phyloP scores from a whole-genome alignment of 257 asterid species.

The Euphrasia confusa region DNA sequence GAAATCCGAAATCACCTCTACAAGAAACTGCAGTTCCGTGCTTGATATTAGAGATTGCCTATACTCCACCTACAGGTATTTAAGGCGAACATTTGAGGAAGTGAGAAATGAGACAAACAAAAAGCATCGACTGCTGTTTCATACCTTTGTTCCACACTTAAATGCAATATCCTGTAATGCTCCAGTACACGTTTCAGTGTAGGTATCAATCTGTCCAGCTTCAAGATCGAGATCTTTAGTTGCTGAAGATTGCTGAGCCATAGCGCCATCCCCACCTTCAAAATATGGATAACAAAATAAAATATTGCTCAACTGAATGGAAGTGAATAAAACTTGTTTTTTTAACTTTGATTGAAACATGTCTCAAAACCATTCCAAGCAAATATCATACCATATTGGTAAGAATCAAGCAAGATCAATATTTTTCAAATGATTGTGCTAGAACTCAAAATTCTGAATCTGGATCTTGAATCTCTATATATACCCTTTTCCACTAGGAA shows the following conservation, averaged over 20 bases:
- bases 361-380: too few species aligned
- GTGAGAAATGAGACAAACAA: slow-evolving; percentile 19
- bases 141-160: slow-evolving; percentile 88
- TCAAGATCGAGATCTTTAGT: slow-evolving; percentile 64
- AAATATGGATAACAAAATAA: slow-evolving; percentile 23
- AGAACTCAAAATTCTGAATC: too few species aligned
- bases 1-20: slow-evolving; percentile 52
- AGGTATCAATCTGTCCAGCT: slow-evolving; percentile 72
- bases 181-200: slow-evolving; percentile 51
- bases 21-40: slow-evolving; percentile 52
- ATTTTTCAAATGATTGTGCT: too few species aligned
- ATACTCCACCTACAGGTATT: slow-evolving; percentile 75
- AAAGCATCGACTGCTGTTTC: slow-evolving; percentile 15
- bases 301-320: slow-evolving; percentile 16
- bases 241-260: slow-evolving; percentile 48
- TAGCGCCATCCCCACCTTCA: slow-evolving; percentile 60
- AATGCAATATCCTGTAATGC: slow-evolving; percentile 79
- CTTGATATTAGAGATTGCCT: slow-evolving; percentile 45
- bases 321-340: slow-evolving; percentile 9
- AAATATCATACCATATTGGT: too few species aligned
- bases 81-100: slow-evolving; percentile 30
- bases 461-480: too few species aligned
- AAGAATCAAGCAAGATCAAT: neutral
- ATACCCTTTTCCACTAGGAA: too few species aligned
- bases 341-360: neutral